Evolutionary conservation across 108 stramenopile species (phyloP), one percentile per base, ranked within the genome.

Genomic region (Seminavis robusta): DNA sequence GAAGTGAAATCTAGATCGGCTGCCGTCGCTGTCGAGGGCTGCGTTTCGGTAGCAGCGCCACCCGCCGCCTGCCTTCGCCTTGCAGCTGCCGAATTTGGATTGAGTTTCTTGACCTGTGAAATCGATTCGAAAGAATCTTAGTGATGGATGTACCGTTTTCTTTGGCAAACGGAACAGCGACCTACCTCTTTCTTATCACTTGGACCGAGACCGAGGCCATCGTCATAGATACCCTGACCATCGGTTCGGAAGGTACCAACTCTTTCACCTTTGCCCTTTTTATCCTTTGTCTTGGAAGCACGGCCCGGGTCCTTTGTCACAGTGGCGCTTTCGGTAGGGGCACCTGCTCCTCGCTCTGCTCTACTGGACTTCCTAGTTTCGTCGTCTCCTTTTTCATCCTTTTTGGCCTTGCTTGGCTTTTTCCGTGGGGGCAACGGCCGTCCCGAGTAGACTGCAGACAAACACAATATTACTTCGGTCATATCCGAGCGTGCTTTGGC

Each of bases 381-480:
- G 13, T 54, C 51, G 39, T 61, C 67, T n/a, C n/a, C n/a, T n/a
- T n/a, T n/a, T 10, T 64, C 56, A 33, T 69, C 63, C 36, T 77
- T 59, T 36, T 65, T 54, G 19, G 52, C 27, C 38, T 59, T 53
- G 13, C 38, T 37, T 13, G 19, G 47, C 48, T 76, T 68, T 52
- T 88, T 86, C 26, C 90, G 68, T 16, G 80, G 74, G 3, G 90
- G 90, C 37, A 91, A 52, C 20, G 81, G 83, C 47, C 83, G 56
- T 42, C 80, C 76, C 10, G 85, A 87, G 56, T 87, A 89, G 8
- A 90, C 61, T 11, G 87, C 85, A 17, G 79, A 85, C 39, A 89
- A 59, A 45, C 85, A 86, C 52, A 85, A 60, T 56, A 94, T 90
- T n/a, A 90, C 88, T 66, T 94, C 92, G 0, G 79, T 76, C 85